Evolutionary conservation across 2,329 filamentous ascomycete species (phyloP), one percentile per base, ranked within the genome.

Genomic region (Davidsoniella neocaledoniae): DNA sequence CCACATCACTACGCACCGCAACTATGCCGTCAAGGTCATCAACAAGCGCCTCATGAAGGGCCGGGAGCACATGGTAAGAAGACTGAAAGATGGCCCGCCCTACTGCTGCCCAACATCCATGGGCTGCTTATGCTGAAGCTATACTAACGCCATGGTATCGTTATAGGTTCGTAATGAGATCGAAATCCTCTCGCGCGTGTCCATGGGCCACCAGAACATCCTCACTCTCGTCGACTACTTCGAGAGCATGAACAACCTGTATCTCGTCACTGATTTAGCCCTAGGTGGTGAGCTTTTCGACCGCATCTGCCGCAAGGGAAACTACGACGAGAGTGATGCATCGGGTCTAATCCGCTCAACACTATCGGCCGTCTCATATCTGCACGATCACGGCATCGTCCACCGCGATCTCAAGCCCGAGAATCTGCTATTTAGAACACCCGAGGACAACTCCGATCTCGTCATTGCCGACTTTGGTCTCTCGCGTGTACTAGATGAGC

Each of bases 201-300:
- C 90, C 1, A 94, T 98, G 85, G 91, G 91, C 50, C 90, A 98
- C 68, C 86, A 91, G 65, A 98, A 98, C 63, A 96, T 98, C 63
- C 70, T 98, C 54, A 98, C 91, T 1, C 74, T 98, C 53, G 91
- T 96, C 59, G 91, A 98, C 69, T 98, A 96, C 67, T 98, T 98
- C 62, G 91, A 98, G 70, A 98, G 91, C 5, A 94, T 95, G 85
- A 96, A 98, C 69, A 98, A 98, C 67, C 76, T 98, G 56, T 98
- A 98, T 64, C 81, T 98, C 37, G 91, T 98, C 47, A 96, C 91
- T 41, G 91, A 98, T 61, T 82, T 98, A 29, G 91, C 91, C 16
- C 79, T 96, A 16, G 91, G 91, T 55, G 91, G 91, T 58, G 91
- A 98, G 66, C 78, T 98, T 14, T 98, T 98, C 64, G 91, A 98